Evolutionary conservation across 164 flowering plant genomes (phyloP).

Genomic region (Hamamelis virginiana): DNA sequence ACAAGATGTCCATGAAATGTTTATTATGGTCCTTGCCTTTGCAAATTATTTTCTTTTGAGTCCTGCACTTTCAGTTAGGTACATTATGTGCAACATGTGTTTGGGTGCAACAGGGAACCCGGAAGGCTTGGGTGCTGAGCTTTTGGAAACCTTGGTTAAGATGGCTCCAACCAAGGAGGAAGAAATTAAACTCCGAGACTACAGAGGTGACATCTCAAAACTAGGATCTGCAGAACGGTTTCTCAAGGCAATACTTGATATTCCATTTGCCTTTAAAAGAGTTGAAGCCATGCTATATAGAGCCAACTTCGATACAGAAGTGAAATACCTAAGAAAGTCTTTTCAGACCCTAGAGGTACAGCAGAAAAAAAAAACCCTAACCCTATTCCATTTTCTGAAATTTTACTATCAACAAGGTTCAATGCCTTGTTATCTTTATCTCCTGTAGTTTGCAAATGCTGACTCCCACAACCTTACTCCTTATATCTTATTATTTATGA

Average conservation of each 20-base stretch:
- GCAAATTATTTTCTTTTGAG: background rate
- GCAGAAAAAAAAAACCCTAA: background rate
- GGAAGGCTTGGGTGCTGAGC: constrained; percentile 84
- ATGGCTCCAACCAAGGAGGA: constrained; percentile 99
- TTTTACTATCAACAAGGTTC: background rate
- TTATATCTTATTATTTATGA: too few species aligned
- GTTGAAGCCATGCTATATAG: constrained; percentile 95
- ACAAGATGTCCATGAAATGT: background rate
- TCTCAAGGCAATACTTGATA: constrained; percentile 77
- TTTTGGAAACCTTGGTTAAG: constrained; percentile 89
- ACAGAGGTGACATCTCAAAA: constrained; percentile 71
- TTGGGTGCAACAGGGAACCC: constrained; percentile 59
- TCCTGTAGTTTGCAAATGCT: background rate
- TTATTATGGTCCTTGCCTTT: background rate
- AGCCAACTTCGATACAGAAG: constrained; percentile 89
- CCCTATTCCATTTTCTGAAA: background rate
- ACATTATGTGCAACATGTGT: background rate
- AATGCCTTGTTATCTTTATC: too few species aligned
- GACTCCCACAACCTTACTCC: background rate
- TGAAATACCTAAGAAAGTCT: constrained; percentile 74
- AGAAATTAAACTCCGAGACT: constrained; percentile 84
- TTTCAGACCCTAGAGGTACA: constrained; percentile 90
- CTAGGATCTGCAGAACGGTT: constrained; percentile 95
- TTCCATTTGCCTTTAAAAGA: constrained; percentile 93
- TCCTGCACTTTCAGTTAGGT: too few species aligned